These are phyloP conservation scores for Oxyria digyna DNA, from an alignment of 148 eudicot genomes.

Conservation along the genomic window DNA sequence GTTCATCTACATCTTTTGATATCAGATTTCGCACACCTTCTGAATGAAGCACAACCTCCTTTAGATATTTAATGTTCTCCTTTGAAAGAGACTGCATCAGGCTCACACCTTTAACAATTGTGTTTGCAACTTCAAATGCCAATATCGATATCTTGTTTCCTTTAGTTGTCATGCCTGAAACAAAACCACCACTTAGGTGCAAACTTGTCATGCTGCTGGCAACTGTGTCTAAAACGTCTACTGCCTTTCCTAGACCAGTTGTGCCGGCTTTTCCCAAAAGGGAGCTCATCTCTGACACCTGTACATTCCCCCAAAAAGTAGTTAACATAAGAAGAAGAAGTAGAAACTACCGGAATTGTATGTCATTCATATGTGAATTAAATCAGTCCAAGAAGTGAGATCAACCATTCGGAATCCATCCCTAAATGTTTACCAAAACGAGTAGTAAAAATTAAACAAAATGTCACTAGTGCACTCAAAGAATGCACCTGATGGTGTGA, in stretches of 20 bases:
- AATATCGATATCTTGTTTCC: constrained; percentile 39
- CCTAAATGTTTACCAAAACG: not conserved
- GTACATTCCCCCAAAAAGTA: not conserved
- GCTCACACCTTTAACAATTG: constrained; percentile 51
- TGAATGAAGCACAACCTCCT: constrained; percentile 44
- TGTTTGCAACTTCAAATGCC: constrained; percentile 67
- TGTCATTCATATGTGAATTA: not conserved
- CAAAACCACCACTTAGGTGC: constrained; percentile 35
- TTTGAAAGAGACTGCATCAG: constrained; percentile 51
- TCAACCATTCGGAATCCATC: not conserved
- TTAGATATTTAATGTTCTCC: constrained; percentile 32
- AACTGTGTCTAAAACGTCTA: constrained; percentile 45
- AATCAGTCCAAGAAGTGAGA: not conserved
- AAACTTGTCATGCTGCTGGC: constrained; percentile 52
- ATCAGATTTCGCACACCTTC: constrained; percentile 49
- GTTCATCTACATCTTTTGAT: constrained; percentile 45
- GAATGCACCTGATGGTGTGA: not conserved
- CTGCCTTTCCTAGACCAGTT: constrained; percentile 48
- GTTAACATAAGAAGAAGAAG: not conserved
- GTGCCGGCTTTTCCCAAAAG: constrained; percentile 35
- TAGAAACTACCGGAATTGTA: not conserved
- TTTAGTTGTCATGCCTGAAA: constrained; percentile 28
- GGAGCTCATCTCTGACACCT: constrained; percentile 39
- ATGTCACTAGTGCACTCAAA: not conserved
- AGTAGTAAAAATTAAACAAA: not conserved